Conservation (phyloP, 139 green algal species). For the Haematococcus lacustris region DNA sequence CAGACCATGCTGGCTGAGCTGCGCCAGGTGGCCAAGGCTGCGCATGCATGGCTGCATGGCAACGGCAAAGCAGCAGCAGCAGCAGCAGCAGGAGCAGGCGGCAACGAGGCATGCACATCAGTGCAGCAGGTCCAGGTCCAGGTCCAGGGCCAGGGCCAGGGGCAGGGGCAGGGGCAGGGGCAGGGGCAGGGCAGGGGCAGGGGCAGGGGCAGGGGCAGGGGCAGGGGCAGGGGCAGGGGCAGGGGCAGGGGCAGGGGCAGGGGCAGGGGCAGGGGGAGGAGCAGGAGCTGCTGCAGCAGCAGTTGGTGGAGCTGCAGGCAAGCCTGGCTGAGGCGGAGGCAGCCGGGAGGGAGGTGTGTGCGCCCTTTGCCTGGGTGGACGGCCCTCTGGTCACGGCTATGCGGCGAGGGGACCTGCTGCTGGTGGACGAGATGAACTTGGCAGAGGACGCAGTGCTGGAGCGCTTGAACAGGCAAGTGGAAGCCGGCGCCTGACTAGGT, state of each 20-base stretch:
- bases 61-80: not conserved
- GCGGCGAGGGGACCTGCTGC: slow-evolving; percentile 82
- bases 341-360: slow-evolving; percentile 41
- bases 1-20: too few species aligned
- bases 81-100: slow-evolving; percentile 6
- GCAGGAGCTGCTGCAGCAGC: slow-evolving; percentile 1
- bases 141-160: too few species aligned
- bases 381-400: slow-evolving; percentile 93
- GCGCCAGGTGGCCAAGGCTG: not conserved
- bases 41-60: not conserved
- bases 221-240: too few species aligned
- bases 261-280: slow-evolving; percentile 6
- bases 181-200: too few species aligned
- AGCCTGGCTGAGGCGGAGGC: slow-evolving; percentile 15
- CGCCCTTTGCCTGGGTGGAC: slow-evolving; percentile 86
- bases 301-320: slow-evolving; percentile 18
- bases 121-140: too few species aligned
- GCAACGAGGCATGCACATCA: too few species aligned
- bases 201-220: too few species aligned
- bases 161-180: too few species aligned
- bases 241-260: too few species aligned
- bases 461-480: slow-evolving; percentile 80
- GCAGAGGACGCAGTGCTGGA: slow-evolving; percentile 97
- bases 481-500: too few species aligned
- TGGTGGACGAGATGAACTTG: slow-evolving; percentile 97